Evolutionary conservation across 2,329 filamentous ascomycete species (phyloP).

Genomic region (Cladophialophora bantiana): DNA sequence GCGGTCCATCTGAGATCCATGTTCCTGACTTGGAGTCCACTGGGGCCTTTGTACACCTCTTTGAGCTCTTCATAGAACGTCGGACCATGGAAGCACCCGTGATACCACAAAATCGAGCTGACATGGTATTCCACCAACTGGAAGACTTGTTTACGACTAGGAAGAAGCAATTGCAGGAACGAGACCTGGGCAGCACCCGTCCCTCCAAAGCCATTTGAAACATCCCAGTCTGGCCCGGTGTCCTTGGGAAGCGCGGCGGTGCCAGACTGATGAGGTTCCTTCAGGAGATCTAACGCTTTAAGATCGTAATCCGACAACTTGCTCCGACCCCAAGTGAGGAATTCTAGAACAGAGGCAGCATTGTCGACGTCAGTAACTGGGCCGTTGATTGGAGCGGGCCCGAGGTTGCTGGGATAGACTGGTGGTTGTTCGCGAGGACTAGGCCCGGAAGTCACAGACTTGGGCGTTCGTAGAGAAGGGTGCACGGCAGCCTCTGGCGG

Average conservation of each 20-base stretch:
- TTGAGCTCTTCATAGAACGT: constrained; percentile 39
- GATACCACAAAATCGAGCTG: constrained; percentile 38
- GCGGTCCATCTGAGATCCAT: constrained; percentile 38
- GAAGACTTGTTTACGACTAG: constrained; percentile 34
- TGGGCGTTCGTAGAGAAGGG: constrained; percentile 29
- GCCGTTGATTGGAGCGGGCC: constrained; percentile 9
- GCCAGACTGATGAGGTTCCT: constrained; percentile 46
- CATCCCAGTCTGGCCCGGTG: constrained; percentile 38
- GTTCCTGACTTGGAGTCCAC: constrained; percentile 36
- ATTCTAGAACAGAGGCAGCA: constrained; percentile 51
- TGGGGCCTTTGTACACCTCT: constrained; percentile 31
- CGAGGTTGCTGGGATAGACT: constrained; percentile 17
- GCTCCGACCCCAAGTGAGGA: constrained; percentile 57
- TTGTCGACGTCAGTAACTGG: constrained; percentile 25
- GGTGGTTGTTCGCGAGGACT: constrained; percentile 16
- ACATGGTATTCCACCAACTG: constrained; percentile 40
- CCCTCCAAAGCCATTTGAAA: constrained; percentile 37
- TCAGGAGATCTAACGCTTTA: constrained; percentile 43
- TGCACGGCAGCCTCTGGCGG: constrained; percentile 21
- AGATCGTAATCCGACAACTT: constrained; percentile 39
- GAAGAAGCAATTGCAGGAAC: constrained; percentile 39
- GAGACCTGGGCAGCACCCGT: constrained; percentile 38
- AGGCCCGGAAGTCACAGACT: constrained; percentile 24
- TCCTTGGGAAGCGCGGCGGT: constrained; percentile 25
- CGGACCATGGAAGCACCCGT: constrained; percentile 38